These are phyloP conservation scores for Sesbania bispinosa DNA, from an alignment of 306 rosid species.

Conservation along the genomic window DNA sequence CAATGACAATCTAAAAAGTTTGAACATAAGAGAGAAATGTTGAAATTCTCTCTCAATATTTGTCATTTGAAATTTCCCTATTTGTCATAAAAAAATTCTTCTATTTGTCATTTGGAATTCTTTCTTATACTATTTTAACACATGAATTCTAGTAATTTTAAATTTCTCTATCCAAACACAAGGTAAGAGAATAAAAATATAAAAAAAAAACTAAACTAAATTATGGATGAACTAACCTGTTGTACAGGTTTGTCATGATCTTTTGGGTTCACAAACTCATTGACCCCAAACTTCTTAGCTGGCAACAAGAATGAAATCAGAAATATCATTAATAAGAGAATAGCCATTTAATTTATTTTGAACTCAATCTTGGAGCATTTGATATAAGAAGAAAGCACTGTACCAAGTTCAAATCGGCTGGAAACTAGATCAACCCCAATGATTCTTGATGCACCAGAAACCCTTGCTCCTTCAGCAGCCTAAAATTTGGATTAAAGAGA, in stretches of 20 bases:
- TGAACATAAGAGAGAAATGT: too few species aligned
- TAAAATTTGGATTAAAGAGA: slow-evolving; percentile 11
- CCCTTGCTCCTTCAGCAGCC: slow-evolving; percentile 93
- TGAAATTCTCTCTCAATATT: too few species aligned
- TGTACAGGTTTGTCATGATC: slow-evolving; percentile 83
- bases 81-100: too few species aligned
- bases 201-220: not conserved
- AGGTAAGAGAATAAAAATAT: not conserved
- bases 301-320: slow-evolving; percentile 11
- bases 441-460: slow-evolving; percentile 71
- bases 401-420: slow-evolving; percentile 72
- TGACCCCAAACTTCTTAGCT: slow-evolving; percentile 92
- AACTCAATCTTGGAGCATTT: not conserved
- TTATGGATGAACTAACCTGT: slow-evolving; percentile 39
- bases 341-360: not conserved
- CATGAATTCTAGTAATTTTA: too few species aligned
- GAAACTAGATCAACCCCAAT: slow-evolving; percentile 84
- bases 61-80: too few species aligned
- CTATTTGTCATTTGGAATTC: too few species aligned
- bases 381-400: not conserved
- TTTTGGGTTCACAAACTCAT: slow-evolving; percentile 83
- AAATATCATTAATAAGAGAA: not conserved
- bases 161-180: too few species aligned
- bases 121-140: too few species aligned
- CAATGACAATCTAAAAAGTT: too few species aligned